A percentile compares a stretch with the other conserved stretches of the same genome.
Conservation (phyloP, 495 filamentous ascomycete species). For the Aspergillus asperescens region DNA sequence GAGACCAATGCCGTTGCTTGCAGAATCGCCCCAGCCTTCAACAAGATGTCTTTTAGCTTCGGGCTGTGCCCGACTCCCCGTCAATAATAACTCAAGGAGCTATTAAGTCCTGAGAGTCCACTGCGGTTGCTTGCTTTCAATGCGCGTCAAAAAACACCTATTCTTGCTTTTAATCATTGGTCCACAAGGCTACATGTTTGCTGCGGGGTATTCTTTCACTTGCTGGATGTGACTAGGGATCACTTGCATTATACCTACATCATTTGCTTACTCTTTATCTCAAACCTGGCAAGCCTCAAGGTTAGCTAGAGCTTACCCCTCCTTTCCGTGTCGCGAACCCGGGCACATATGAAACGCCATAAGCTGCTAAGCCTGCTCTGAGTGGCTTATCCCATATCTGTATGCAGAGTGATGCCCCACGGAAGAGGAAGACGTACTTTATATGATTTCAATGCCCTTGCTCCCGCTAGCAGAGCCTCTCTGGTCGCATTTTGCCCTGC, state of each 20-base stretch:
- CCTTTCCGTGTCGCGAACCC: not conserved
- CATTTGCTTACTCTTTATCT: not conserved
- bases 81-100: not conserved
- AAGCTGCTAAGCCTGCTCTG: not conserved
- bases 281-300: not conserved
- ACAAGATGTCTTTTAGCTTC: no score
- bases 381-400: not conserved
- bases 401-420: not conserved
- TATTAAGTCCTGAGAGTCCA: not conserved
- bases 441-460: not conserved
- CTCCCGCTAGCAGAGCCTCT: slow-evolving; percentile 1
- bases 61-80: not conserved
- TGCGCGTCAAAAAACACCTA: no score
- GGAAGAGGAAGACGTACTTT: not conserved
- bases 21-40: not conserved
- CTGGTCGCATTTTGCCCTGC: not conserved
- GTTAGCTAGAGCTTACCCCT: no score
- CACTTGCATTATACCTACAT: not conserved
- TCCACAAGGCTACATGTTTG: not conserved
- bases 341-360: not conserved
- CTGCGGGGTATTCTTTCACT: no score
- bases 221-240: no score
- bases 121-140: not conserved
- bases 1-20: not conserved
- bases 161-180: no score